Evolutionary conservation across 2,329 filamentous ascomycete species (phyloP).

Genomic region (Macroventuria anomochaeta): DNA sequence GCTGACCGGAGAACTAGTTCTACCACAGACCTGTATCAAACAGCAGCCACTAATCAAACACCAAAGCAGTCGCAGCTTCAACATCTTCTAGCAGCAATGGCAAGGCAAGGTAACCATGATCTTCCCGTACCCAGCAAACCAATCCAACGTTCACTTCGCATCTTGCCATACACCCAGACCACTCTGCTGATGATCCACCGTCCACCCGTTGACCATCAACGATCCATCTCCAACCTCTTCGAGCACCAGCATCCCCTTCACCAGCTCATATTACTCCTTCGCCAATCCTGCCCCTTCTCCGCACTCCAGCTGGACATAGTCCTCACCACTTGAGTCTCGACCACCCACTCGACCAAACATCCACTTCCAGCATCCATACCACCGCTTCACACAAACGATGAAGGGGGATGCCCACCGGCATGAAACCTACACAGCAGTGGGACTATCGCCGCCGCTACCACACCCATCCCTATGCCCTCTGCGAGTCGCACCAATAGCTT

Average conservation of each 20-base stretch:
- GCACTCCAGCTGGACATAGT: neutral
- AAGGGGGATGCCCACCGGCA: neutral
- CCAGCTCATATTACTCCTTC: neutral
- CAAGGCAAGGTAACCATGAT: neutral
- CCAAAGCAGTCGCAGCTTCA: neutral
- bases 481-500: slow-evolving; percentile 3
- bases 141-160: neutral
- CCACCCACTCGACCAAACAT: neutral
- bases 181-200: neutral
- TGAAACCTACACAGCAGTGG: slow-evolving; percentile 4
- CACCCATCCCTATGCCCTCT: neutral
- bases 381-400: slow-evolving; percentile 2
- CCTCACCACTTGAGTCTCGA: neutral
- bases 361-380: neutral
- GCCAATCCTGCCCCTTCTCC: neutral
- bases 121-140: neutral
- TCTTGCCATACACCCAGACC: neutral
- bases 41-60: neutral
- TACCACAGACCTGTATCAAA: neutral
- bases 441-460: neutral
- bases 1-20: neutral
- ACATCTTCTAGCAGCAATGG: neutral
- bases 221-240: neutral
- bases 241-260: slow-evolving; percentile 1
- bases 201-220: neutral